Evolutionary conservation across 108 stramenopile genomes (phyloP), one percentile per base, ranked within the genome.

Genomic region (Cyclotella sp.): DNA sequence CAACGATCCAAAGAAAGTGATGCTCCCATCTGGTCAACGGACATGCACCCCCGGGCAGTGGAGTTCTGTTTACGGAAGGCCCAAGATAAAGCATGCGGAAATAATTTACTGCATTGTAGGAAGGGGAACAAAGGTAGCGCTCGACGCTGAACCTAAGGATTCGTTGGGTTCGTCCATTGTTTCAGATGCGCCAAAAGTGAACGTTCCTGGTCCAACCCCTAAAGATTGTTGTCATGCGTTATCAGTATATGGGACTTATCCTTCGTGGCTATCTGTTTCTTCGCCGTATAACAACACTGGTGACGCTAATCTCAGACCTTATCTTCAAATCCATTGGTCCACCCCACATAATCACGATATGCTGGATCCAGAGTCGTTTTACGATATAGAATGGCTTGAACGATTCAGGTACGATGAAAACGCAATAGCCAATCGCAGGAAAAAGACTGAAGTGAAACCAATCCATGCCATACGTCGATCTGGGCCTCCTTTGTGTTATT

Each of bases 1-100:
- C 18, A 89, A 91, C 51, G 88, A 91, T 85, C 90, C 93, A 9
- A 63, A 51, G 28, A 73, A 72, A 43, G 83, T 90, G 18, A 68
- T 84, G 30, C 78, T 84, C 15, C 76, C 85, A 14, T 90, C 89
- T 8, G 90, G 93, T 28, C 93, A 94, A 70, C 70, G 81, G 45
- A 30, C 74, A 12, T 72, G 86, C 34, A 77, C 88, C 11, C 74
- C 86, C 22, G 86, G 84, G 9, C 66, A 85, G 58, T 88, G 79
- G 61, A 57, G 66, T 27, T 54, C 52, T 39, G 19, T 39, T 24
- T 60, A 73, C 34, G 42, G 63, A 39, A 41, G 63, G 28, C 72
- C 72, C 10, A 69, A 5, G 5, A 69, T 74, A 21, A 27, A 34
- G 41, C 46, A 66, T 65, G 77, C 82, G 44, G 66, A 34, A 24